phyloP scores from a whole-genome alignment of 371 early-diverging fungal species.

The Gilbertella persicaria region DNA sequence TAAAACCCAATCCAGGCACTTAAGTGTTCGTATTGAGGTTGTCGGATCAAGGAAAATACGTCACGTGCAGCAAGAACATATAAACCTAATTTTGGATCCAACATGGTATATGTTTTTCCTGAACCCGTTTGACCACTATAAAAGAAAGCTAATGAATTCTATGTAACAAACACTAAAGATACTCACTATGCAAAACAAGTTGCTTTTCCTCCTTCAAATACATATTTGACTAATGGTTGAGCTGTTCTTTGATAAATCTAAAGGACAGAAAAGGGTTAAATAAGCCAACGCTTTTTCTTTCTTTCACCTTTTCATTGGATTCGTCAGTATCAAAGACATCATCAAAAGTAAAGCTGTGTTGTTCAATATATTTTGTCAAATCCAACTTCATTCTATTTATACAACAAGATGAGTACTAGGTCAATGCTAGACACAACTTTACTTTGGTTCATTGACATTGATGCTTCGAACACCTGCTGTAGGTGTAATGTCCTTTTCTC shows the following conservation, averaged over 20 bases:
- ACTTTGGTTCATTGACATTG: conserved; percentile 87
- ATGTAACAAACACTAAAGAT: not conserved
- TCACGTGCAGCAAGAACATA: conserved; percentile 93
- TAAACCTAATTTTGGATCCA: conserved; percentile 81
- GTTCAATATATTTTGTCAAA: conserved; percentile 91
- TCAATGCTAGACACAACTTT: conserved; percentile 22
- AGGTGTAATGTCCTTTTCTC: conserved; percentile 80
- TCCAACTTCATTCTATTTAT: conserved; percentile 83
- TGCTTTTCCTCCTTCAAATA: conserved; percentile 92
- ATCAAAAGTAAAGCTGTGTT: conserved; percentile 93
- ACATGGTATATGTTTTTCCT: conserved; percentile 99
- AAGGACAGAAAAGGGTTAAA: not conserved
- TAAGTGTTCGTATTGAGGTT: conserved; percentile 74
- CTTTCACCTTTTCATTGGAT: conserved; percentile 73
- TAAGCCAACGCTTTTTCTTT: not conserved
- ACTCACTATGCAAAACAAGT: conserved; percentile 96
- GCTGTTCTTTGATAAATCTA: conserved; percentile 87
- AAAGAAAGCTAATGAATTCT: not conserved
- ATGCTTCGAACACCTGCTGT: conserved; percentile 66
- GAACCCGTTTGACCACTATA: conserved; percentile 92
- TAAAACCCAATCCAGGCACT: conserved; percentile 89
- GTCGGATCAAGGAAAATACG: conserved; percentile 78
- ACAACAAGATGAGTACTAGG: not conserved
- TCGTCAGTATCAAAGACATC: conserved; percentile 86
- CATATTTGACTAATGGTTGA: conserved; percentile 86